These are phyloP conservation scores for Aspergillus oerlinghausenensis DNA, from an alignment of 2,329 filamentous ascomycete species.

Conservation along the genomic window DNA sequence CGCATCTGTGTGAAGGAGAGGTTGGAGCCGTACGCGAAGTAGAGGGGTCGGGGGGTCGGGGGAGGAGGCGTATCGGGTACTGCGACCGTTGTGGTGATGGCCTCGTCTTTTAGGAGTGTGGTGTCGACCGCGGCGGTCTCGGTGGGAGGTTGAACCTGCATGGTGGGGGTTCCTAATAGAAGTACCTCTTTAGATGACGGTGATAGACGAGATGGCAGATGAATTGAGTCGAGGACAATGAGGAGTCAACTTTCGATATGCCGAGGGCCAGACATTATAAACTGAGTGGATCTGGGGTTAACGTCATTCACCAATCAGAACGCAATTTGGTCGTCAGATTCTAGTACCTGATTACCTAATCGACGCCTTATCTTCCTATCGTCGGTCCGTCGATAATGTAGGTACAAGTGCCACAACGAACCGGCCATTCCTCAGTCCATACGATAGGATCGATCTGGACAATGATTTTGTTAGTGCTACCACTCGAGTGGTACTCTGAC, in stretches of 20 bases:
- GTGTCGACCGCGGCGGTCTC: not conserved
- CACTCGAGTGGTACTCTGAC: too few relatives aligned
- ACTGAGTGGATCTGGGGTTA: not conserved
- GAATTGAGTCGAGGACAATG: not conserved
- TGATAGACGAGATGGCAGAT: not conserved
- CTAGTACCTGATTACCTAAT: not conserved
- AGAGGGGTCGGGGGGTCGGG: slow-evolving; percentile 30
- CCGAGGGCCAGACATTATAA: not conserved
- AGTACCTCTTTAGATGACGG: not conserved
- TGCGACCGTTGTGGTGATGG: not conserved
- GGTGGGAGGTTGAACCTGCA: not conserved
- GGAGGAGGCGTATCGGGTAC: slow-evolving; percentile 3
- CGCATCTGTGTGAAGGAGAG: slow-evolving; percentile 40
- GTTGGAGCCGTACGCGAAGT: slow-evolving; percentile 44
- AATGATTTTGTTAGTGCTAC: too few relatives aligned
- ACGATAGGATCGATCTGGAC: too few relatives aligned
- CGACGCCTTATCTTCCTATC: not conserved
- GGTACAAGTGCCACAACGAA: too few relatives aligned
- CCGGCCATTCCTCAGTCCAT: too few relatives aligned
- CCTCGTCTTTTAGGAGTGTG: not conserved
- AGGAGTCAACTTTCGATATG: not conserved
- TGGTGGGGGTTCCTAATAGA: not conserved
- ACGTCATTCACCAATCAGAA: not conserved
- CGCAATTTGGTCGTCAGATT: not conserved
- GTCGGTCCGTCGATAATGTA: too few relatives aligned